Evolutionary conservation across 139 green algal species (phyloP).

Genomic region (Picocystis salinarum): DNA sequence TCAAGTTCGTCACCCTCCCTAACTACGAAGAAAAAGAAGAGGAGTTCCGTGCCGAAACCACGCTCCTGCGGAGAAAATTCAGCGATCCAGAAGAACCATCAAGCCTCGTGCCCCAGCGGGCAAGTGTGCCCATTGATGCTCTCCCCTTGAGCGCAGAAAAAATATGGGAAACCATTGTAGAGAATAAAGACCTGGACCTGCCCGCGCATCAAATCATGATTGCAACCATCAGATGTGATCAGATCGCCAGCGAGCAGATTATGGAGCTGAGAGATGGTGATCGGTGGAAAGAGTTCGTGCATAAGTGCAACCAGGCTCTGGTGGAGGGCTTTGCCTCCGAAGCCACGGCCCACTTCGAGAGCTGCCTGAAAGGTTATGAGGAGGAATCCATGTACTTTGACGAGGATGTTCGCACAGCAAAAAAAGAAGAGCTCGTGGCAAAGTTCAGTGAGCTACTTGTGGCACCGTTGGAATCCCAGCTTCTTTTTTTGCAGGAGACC

Average conservation of each 20-base stretch:
- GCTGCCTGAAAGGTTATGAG: slow-evolving; percentile 62
- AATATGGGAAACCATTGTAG: slow-evolving; percentile 74
- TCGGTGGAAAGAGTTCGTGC: neutral
- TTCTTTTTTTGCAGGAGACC: too few relatives aligned
- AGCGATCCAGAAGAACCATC: too few relatives aligned
- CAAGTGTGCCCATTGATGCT: slow-evolving; percentile 36
- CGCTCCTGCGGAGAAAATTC: slow-evolving; percentile 50
- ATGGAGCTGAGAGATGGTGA: slow-evolving; percentile 14
- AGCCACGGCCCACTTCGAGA: slow-evolving; percentile 28
- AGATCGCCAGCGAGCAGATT: slow-evolving; percentile 61
- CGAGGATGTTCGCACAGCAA: slow-evolving; percentile 28
- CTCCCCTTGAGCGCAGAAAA: slow-evolving; percentile 54
- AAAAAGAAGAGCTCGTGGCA: slow-evolving; percentile 36
- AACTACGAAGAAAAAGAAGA: slow-evolving; percentile 87
- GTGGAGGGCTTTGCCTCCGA: slow-evolving; percentile 39
- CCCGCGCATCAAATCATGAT: slow-evolving; percentile 95
- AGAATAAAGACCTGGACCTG: slow-evolving; percentile 92
- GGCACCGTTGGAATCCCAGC: too few relatives aligned
- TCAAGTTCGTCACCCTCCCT: slow-evolving; percentile 57
- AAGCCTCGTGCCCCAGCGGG: too few relatives aligned
- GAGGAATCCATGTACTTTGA: slow-evolving; percentile 79
- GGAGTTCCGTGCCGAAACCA: slow-evolving; percentile 62
- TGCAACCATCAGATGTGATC: slow-evolving; percentile 78
- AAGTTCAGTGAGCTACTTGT: too few relatives aligned
- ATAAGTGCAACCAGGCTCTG: slow-evolving; percentile 3